Evolutionary conservation across 1,284 basidiomycete genomes (phyloP).

Genomic region (Golubevia pallescens): DNA sequence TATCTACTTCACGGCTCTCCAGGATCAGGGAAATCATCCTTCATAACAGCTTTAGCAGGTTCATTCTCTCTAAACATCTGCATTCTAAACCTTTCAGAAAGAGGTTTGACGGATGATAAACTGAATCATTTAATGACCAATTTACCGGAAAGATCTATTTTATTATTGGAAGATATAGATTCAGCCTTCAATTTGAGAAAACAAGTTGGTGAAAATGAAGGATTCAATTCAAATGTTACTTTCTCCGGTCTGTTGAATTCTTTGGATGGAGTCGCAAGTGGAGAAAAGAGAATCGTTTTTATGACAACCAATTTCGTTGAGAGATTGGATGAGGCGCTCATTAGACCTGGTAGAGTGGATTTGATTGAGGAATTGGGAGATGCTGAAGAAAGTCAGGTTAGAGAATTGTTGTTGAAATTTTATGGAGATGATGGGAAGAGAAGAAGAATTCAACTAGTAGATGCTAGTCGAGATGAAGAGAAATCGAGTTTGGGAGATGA

Average conservation of each 20-base stretch:
- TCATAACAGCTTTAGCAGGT: slow-evolving; percentile 95
- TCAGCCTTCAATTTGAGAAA: slow-evolving; percentile 77
- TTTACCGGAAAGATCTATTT: slow-evolving; percentile 86
- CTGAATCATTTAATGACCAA: slow-evolving; percentile 91
- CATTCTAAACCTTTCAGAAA: slow-evolving; percentile 91
- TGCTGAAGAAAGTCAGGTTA: slow-evolving; percentile 81
- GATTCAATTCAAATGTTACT: slow-evolving; percentile 70
- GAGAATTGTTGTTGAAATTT: slow-evolving; percentile 81
- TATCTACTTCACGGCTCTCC: slow-evolving; percentile 95
- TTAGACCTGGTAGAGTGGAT: slow-evolving; percentile 93
- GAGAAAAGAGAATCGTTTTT: slow-evolving; percentile 90
- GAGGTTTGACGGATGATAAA: slow-evolving; percentile 95
- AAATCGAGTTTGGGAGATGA: slow-evolving; percentile 16
- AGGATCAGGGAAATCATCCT: slow-evolving; percentile 96
- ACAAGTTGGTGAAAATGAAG: too few relatives aligned
- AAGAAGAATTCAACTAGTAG: not conserved
- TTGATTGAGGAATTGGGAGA: slow-evolving; percentile 84
- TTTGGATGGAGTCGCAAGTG: slow-evolving; percentile 94
- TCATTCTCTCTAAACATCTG: slow-evolving; percentile 93
- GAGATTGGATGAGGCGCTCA: slow-evolving; percentile 79
- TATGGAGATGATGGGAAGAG: slow-evolving; percentile 67
- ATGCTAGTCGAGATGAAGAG: not conserved
- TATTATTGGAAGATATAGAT: slow-evolving; percentile 96
- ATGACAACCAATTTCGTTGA: slow-evolving; percentile 96
- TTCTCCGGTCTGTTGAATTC: slow-evolving; percentile 98